Conservation (phyloP, 1,284 basidiomycete species). For the Phylloboletellus chloephorus region DNA sequence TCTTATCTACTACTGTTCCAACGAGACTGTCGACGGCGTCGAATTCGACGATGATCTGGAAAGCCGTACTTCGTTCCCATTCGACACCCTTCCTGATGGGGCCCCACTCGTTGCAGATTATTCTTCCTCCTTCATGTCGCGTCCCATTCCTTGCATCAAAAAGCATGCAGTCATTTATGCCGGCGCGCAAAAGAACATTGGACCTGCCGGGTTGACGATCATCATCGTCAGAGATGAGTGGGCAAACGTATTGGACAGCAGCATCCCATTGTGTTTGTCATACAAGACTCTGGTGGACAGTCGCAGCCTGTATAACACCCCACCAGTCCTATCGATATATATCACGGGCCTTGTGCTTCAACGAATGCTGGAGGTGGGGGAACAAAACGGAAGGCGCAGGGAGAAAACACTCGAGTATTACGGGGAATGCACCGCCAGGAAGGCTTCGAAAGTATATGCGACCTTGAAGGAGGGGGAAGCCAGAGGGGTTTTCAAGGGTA, state of each 20-base stretch:
- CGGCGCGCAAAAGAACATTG: constrained; percentile 99
- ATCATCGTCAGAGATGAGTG: constrained; percentile 92
- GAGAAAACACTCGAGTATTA: constrained; percentile 72
- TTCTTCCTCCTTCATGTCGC: constrained; percentile 95
- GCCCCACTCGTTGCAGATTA: constrained; percentile 90
- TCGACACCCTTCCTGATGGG: constrained; percentile 63
- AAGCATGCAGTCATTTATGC: constrained; percentile 94
- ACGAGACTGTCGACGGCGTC: constrained; percentile 97
- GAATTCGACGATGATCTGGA: constrained; percentile 68
- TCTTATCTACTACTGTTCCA: constrained; percentile 98
- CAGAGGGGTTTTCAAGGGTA: constrained; percentile 60
- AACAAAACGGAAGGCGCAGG: constrained; percentile 14
- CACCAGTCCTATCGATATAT: constrained; percentile 90
- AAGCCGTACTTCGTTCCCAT: constrained; percentile 75
- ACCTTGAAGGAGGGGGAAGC: constrained; percentile 67
- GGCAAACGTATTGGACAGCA: constrained; percentile 59
- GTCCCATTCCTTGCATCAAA: constrained; percentile 84
- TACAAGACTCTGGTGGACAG: constrained; percentile 81
- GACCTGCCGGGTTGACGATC: constrained; percentile 90
- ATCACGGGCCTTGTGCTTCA: constrained; percentile 84
- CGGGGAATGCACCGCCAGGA: constrained; percentile 62
- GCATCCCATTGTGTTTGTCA: constrained; percentile 75
- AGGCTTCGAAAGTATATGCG: constrained; percentile 72
- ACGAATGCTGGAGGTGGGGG: constrained; percentile 47
- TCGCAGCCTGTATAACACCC: constrained; percentile 91